These are phyloP conservation scores for Lecanoromycetidae sp. DNA, from an alignment of 2,329 filamentous ascomycete genomes.

Conservation along the genomic window DNA sequence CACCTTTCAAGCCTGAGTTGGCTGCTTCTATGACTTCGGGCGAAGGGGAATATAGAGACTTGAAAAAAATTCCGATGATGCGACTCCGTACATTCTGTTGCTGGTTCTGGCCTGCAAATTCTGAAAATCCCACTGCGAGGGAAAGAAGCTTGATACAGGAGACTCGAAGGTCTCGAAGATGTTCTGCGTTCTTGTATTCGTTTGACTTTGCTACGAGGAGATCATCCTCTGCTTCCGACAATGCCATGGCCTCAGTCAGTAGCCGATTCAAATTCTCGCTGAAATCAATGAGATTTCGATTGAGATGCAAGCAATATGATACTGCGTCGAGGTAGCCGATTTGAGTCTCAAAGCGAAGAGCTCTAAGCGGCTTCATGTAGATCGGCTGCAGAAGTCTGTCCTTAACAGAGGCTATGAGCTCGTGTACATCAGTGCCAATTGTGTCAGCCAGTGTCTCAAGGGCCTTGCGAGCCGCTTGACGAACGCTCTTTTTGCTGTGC, in stretches of 20 bases:
- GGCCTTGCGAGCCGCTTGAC: conserved; percentile 70
- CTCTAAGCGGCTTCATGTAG: conserved; percentile 86
- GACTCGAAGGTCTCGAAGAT: conserved; percentile 81
- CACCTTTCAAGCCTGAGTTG: conserved; percentile 76
- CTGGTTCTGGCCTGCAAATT: conserved; percentile 66
- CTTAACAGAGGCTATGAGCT: conserved; percentile 80
- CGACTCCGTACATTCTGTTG: conserved; percentile 49
- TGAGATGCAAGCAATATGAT: conserved; percentile 83
- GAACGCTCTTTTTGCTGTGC: conserved; percentile 92
- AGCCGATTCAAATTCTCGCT: conserved; percentile 84
- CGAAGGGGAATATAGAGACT: conserved; percentile 86
- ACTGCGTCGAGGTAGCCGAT: conserved; percentile 98
- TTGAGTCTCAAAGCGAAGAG: conserved; percentile 84
- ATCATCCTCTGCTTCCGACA: conserved; percentile 91
- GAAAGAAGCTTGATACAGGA: conserved; percentile 88
- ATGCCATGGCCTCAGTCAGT: conserved; percentile 81
- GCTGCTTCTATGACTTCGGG: conserved; percentile 87
- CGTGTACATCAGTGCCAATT: conserved; percentile 66
- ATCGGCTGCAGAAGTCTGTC: conserved; percentile 83
- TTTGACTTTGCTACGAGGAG: conserved; percentile 81
- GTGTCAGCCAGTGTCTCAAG: conserved; percentile 72
- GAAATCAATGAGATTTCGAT: conserved; percentile 78
- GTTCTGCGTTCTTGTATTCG: conserved; percentile 90
- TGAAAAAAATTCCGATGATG: conserved; percentile 95
- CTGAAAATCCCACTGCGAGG: conserved; percentile 83